Base-by-base conservation (phyloP, 768 basidiomycete species). In the Leccinum incarnatum region DNA sequence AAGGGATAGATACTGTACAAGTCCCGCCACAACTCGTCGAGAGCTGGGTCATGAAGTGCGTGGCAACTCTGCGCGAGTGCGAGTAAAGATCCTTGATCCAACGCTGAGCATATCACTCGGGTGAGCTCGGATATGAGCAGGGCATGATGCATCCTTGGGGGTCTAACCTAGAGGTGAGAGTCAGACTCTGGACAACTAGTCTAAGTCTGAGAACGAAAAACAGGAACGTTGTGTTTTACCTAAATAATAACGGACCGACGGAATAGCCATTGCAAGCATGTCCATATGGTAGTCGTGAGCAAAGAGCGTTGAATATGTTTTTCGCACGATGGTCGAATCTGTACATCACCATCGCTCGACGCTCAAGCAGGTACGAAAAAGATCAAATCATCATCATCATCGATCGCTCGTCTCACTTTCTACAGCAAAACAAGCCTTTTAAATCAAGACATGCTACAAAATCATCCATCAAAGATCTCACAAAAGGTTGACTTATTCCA, bases 371-470 rank as follows among this genome's bases (percentile, higher is more conserved):
- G 83, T 82, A 59, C 49, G 81, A 65, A 51, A 53, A 55, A 54
- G 15, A 19, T 42, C 42, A 9, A 19, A 55, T 48, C 48, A 34
- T 30, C 3, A 30, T 30, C 46, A 53, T 56, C 47, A 19, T 48
- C 46, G 40, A 46, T 45, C 45, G 21, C 34, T 19, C 5, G 53
- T 49, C 37, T 19, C 45, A 49, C 51, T 40, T 51, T 54, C 48
- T 19, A 15, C 62, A 95, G 92, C 77, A 85, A 80, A 97, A 98
- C 75, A 98, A 98, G 73, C 65, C 82, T 2, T 98, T 91, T 80
- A 98, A 98, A 76, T 93, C 93, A 2, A 91, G 87, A 70, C 91
- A 95, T 78, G 83, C 93, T 2, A 84, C 91, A 12, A 97, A 97
- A 75, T 85, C 89, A 1, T 79, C 89, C 0, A 67, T 97, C 40